Conservation (phyloP, 768 basidiomycete genomes). For the Trametes coccinea region DNA sequence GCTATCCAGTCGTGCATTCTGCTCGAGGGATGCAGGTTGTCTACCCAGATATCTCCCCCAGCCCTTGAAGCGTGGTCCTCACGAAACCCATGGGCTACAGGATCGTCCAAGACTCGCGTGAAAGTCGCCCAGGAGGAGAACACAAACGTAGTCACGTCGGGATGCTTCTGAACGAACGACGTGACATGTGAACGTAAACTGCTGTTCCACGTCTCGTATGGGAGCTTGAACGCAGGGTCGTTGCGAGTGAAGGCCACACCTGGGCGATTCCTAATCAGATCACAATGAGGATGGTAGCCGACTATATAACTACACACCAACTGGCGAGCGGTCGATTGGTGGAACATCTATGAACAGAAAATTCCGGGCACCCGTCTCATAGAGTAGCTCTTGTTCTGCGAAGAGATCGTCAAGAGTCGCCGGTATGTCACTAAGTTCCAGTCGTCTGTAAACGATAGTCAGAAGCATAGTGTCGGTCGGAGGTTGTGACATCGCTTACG, state of each 20-base stretch:
- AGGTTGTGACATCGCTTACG: conserved; percentile 34
- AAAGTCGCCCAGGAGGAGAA: conserved; percentile 53
- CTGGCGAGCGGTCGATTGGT: conserved; percentile 52
- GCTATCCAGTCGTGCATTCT: conserved; percentile 51
- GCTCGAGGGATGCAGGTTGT: conserved; percentile 54
- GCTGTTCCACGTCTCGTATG: conserved; percentile 47
- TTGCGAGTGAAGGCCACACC: neutral
- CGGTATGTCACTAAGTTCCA: neutral
- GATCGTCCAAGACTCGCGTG: conserved; percentile 48
- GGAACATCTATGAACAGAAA: conserved; percentile 65
- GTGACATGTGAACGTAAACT: conserved; percentile 34
- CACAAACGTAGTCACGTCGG: conserved; percentile 48
- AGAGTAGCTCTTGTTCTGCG: conserved; percentile 47
- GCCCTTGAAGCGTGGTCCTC: conserved; percentile 33
- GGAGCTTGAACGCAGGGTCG: neutral
- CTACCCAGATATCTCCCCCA: conserved; percentile 50
- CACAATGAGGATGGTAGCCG: neutral
- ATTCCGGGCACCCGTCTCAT: conserved; percentile 45
- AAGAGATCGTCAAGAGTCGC: conserved; percentile 40
- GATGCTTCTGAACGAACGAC: conserved; percentile 41
- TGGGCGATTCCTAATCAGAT: neutral
- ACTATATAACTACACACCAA: conserved; percentile 23
- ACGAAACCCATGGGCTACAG: conserved; percentile 41
- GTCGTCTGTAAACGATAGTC: neutral
- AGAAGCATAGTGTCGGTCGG: neutral